Base-by-base conservation (phyloP, 352 stramenopile species). In the Pythium sp. region DNA sequence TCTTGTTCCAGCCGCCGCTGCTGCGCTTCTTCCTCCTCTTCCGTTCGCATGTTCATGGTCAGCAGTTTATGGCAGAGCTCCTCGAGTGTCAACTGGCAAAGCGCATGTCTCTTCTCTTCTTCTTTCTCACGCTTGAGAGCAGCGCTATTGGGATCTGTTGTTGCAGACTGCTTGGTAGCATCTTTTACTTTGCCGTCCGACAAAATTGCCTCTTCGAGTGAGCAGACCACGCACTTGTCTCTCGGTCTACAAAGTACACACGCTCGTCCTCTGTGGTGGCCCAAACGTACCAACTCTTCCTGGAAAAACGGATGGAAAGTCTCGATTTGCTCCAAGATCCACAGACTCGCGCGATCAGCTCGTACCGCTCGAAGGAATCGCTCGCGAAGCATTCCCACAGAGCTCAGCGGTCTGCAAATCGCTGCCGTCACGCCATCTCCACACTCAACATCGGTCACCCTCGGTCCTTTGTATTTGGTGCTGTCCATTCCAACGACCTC, bases 301-400 rank as follows among this genome's bases (percentile, higher is more conserved):
- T 63, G 34, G 0, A 78, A 36, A 61, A 83, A 91, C 58, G 78
- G 65, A 32, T 91, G 84, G 61, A 86, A 94, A 3, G 84, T 90
- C 47, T 88, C 83, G 30, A 92, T 67, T 57, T 94, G 84, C 47
- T 84, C 46, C 2, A 94, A 65, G 2, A 91, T 69, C 62, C 68
- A 78, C 8, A 82, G 24, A 71, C 58, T 80, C 1, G 74, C 75
- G 3, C 72, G 72, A 51, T 94, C 81, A 12, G 80, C 81, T 32
- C 83, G 78, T 9, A 87, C 64, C 7, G 83, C 82, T 20, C 83
- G 82, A 41, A 78, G 67, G 34, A 85, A 92, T 4, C 76, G 82
- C 28, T 90, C 82, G 22, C 77, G 78, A 58, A 93, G 28, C 43
- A 80, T 72, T 0, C 80, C 77, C 20, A 58, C 41, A 6, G 65